Base-by-base conservation (phyloP, 345 rosid genomes). In the Combretum micranthum region DNA sequence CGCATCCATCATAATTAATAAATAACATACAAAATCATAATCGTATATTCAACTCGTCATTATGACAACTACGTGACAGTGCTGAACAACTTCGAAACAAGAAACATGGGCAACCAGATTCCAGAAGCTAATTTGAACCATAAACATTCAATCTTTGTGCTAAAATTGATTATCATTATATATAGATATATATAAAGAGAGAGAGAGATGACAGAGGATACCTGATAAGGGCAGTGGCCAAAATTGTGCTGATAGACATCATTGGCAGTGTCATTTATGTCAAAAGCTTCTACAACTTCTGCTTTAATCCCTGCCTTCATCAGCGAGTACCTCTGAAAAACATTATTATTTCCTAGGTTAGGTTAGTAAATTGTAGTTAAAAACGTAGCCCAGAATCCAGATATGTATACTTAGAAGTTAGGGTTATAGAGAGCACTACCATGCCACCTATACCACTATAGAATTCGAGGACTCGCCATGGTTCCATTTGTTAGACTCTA, bases 381-480 rank as follows among this genome's bases (percentile, higher is more conserved):
- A 59, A n/a, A 42, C n/a, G 21, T 13, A 44, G 42, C n/a, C n/a
- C n/a, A n/a, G n/a, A n/a, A n/a, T 25, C 13, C 43, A 43, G 17
- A 37, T 56, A 8, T 49, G 64, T 58, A 53, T 39, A 47, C 49
- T 44, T 26, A 6, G 61, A 37, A 17, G 12, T 12, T 47, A 59
- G 50, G 26, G 12, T 12, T 47, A 59, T 16, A 18, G 48, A n/a
- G 23, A 59, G 4, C 3, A 19, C 50, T 81, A 90, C 94, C 96
- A 91, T 82, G 60, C 92, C 98, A 52, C 95, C 96, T 44, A 91
- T 71, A 48, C 98, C 98, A 26, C 89, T 91, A 81, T 83, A 85
- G 82, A 91, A 91, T 61, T 91, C 98, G 58, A 91, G 88, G 53
- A 82, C 85, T 78, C 90, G 69, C 88, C 90, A 78, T 70, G 82